phyloP scores from a whole-genome alignment of 306 rosid species.

The Luffa acutangula region DNA sequence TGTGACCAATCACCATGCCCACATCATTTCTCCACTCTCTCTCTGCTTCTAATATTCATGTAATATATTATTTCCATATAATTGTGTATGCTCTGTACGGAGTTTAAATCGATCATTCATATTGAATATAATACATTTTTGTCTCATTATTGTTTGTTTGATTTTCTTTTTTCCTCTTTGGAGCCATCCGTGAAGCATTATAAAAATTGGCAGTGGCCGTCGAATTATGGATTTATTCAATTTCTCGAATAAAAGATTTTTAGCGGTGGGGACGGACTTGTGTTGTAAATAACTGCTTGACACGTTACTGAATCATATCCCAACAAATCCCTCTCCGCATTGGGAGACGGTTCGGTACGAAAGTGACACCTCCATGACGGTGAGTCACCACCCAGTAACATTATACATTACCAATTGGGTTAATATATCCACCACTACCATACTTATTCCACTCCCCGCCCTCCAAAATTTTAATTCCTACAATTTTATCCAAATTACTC shows the following conservation, averaged over 20 bases:
- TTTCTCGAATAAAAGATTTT: not conserved
- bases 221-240: not conserved
- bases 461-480: too few species aligned
- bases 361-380: not conserved
- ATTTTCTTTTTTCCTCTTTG: not conserved
- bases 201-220: not conserved
- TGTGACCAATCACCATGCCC: not conserved
- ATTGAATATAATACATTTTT: not conserved
- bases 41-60: not conserved
- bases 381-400: not conserved
- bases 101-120: not conserved
- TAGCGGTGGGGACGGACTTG: constrained; percentile 5
- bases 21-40: not conserved
- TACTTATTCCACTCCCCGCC: too few species aligned
- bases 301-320: not conserved
- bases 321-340: not conserved
- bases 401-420: not conserved
- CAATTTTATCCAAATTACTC: too few species aligned
- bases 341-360: constrained; percentile 2
- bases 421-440: too few species aligned
- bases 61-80: not conserved
- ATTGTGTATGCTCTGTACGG: not conserved
- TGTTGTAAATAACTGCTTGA: not conserved
- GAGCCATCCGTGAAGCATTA: not conserved
- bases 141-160: not conserved